phyloP scores from a whole-genome alignment of 176 grass and related monocot species.

The Echinochloa phyllopogon region DNA sequence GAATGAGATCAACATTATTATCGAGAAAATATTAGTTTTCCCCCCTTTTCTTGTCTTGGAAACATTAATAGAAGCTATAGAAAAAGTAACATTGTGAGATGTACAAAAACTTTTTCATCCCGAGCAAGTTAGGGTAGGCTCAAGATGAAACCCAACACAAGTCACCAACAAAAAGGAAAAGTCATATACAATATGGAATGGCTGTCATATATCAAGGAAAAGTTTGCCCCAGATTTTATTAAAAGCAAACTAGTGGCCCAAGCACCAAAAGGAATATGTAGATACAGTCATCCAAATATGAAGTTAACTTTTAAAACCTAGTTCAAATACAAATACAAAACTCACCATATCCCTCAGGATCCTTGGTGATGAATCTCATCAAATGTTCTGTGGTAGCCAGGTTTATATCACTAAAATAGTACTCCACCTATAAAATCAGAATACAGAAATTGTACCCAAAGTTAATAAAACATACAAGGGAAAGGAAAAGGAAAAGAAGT shows the following conservation, averaged over 20 bases:
- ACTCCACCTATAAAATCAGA: conserved; percentile 79
- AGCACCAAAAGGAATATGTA: conserved; percentile 18
- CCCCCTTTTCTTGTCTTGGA: background rate
- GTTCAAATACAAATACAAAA: conserved; percentile 41
- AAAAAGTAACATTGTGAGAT: conserved; percentile 3
- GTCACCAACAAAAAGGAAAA: background rate
- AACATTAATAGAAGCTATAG: background rate
- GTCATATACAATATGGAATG: background rate
- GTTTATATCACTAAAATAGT: conserved; percentile 96
- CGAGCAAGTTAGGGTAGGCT: background rate
- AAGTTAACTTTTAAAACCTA: background rate
- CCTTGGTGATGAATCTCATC: conserved; percentile 94
- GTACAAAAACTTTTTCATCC: background rate
- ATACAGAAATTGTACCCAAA: background rate
- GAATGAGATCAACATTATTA: background rate
- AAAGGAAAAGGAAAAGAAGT: conserved; percentile 13
- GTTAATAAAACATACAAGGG: background rate
- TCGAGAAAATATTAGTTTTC: background rate
- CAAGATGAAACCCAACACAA: background rate
- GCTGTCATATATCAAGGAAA: too few relatives aligned
- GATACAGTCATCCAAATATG: background rate
- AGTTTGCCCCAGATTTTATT: background rate
- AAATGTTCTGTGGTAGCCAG: conserved; percentile 93
- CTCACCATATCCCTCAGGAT: conserved; percentile 92
- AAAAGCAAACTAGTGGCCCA: background rate